Evolutionary conservation across 306 rosid genomes (phyloP), one percentile per base, ranked within the genome.

Genomic region (Morella rubra): DNA sequence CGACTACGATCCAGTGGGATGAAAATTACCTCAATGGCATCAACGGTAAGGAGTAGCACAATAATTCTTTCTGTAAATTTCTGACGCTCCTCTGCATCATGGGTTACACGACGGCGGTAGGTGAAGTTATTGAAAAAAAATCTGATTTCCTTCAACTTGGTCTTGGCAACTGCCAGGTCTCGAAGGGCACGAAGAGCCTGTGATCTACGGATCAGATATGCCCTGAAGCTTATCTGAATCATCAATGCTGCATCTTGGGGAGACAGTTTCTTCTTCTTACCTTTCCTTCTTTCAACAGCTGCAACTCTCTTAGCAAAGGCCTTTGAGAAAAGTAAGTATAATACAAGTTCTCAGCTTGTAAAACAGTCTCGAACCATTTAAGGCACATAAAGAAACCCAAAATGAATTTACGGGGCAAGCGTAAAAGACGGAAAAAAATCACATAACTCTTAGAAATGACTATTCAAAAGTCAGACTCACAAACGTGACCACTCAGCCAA

Each of bases 31-130:
- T 93, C 97, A 66, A 93, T 88, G 64, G 92, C 87, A 86, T 93
- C 98, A 73, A 91, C 92, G 74, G 98, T 93, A 69, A 93, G 96
- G 27, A 93, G 96, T 72, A 93, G 84, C 83, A 93, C 98, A 64
- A 93, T 91, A 69, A 93, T 85, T 85, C 84, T 93, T 81, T 93
- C 98, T 44, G 93, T 54, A 76, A 93, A 93, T 79, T 92, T 85
- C 78, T 93, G 98, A 53, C 87, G 86, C 83, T 90, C 96, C 60
- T 69, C 98, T 7, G 92, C 84, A 81, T 93, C 93, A 68, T 82
- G 80, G 62, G 89, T 82, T 9, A 91, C 53, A 44, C 74, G 89
- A 20, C 86, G 89, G 52, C 87, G 86, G 73, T 90, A 93, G 49
- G 97, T 51, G 73, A 84, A 87, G 59, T 93, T 93, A 69, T 93